phyloP scores from a whole-genome alignment of 345 rosid genomes.

The Odontarrhena argentea region DNA sequence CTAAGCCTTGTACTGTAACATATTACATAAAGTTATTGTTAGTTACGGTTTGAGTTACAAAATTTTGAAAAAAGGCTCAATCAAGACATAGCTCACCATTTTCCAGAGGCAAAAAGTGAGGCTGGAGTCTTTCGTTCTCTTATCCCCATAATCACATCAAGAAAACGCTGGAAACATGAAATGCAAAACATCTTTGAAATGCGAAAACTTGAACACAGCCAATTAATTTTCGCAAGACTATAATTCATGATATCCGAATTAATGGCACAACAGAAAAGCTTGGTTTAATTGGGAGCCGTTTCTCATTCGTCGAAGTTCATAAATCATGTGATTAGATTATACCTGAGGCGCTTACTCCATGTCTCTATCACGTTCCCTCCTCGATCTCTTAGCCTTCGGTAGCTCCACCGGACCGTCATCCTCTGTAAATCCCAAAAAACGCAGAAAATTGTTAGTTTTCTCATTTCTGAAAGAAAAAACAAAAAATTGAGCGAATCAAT shows the following conservation, averaged over 20 bases:
- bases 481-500: neutral
- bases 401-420: constrained; percentile 78
- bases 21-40: constrained; percentile 48
- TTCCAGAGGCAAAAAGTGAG: constrained; percentile 66
- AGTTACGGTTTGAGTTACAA: constrained; percentile 36
- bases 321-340: too few relatives aligned
- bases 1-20: constrained; percentile 90
- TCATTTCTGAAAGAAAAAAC: constrained; percentile 33
- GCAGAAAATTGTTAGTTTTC: constrained; percentile 1
- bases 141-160: constrained; percentile 72
- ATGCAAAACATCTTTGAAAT: neutral
- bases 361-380: constrained; percentile 69
- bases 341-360: constrained; percentile 38
- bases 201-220: too few relatives aligned
- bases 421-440: constrained; percentile 47
- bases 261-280: too few relatives aligned
- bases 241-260: too few relatives aligned
- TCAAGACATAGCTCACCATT: constrained; percentile 32
- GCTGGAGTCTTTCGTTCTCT: constrained; percentile 79
- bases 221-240: too few relatives aligned
- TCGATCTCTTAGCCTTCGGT: constrained; percentile 86
- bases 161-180: constrained; percentile 60
- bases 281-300: too few relatives aligned
- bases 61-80: neutral
- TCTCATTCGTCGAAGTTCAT: too few relatives aligned